Base-by-base conservation (phyloP, 2,329 filamentous ascomycete species). In the Calonectria pteridis region DNA sequence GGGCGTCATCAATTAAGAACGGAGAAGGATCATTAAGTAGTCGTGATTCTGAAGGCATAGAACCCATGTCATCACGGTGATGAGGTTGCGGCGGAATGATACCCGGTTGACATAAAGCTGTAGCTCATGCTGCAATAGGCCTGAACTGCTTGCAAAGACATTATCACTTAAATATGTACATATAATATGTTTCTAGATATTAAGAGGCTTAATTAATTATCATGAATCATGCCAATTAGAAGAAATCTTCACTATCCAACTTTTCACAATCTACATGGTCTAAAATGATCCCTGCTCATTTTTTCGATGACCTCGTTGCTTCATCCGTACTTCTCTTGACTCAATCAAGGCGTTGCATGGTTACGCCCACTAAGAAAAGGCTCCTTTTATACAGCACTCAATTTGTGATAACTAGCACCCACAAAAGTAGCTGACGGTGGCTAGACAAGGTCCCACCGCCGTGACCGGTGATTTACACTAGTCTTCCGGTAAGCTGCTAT, bases 21-120 rank as follows among this genome's bases (percentile, higher is more conserved):
- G 69, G 69, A 10, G 63, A 67, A 7, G 69, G 62, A 28, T 71
- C 69, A 7, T n/a, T 71, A 7, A 71, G 62, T 20, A 71, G 69
- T 31, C 69, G 69, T 7, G 63, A 67, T 29, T 71, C 69, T 9
- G 62, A 63, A 20, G 62, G 62, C 31, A 67, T 71, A 53, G 71
- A 67, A 26, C 59, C 63, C 23, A n/a, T 73, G 33, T 28, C 37
- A 26, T 65, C 28, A 49, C 28, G 49, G 35, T 62, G 16, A 62
- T 16, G 23, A 40, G 35, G 23, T 18, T 4, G 18, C 14, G 20
- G n/a, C 16, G 23, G 14, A 35, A 62, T 28, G 55, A 62, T 62
- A 28, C 55, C 55, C 55, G 10, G n/a, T 28, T 40, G 33, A 62
- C 9, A 40, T 18, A 26, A 23, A 37, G 53, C n/a, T 26, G 33